phyloP scores from a whole-genome alignment of 2,329 filamentous ascomycete species.

The Fusarium albosuccineum region DNA sequence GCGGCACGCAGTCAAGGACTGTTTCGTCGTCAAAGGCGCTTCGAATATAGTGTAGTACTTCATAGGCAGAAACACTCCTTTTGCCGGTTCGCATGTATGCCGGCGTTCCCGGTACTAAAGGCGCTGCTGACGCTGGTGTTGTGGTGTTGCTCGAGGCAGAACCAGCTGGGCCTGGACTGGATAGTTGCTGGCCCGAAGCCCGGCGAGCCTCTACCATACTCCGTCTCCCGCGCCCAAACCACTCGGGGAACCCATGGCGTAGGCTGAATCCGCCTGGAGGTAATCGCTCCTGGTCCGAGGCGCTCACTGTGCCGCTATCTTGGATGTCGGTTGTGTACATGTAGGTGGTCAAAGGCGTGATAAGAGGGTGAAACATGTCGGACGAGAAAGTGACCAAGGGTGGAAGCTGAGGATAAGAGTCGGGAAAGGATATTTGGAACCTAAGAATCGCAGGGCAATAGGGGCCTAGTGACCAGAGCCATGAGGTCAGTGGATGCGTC shows the following conservation, averaged over 20 bases:
- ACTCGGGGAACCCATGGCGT: constrained; percentile 88
- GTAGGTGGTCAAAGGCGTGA: constrained; percentile 94
- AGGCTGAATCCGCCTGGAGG: constrained; percentile 92
- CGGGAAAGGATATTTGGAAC: constrained; percentile 90
- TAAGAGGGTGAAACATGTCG: constrained; percentile 94
- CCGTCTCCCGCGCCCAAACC: constrained; percentile 77
- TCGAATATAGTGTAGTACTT: constrained; percentile 84
- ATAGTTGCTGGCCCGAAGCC: constrained; percentile 55
- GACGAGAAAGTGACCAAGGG: constrained; percentile 90
- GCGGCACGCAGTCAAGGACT: constrained; percentile 81
- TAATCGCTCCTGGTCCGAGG: constrained; percentile 84
- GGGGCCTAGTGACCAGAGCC: constrained; percentile 71
- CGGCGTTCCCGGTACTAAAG: constrained; percentile 46
- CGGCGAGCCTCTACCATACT: constrained; percentile 56
- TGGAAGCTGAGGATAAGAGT: constrained; percentile 81
- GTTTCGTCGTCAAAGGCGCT: constrained; percentile 83
- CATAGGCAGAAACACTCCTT: constrained; percentile 68
- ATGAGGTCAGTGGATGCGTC: constrained; percentile 1
- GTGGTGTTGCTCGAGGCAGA: constrained; percentile 40
- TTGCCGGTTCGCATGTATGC: constrained; percentile 58
- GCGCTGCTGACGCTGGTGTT: constrained; percentile 50
- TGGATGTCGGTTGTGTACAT: constrained; percentile 87
- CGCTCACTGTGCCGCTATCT: constrained; percentile 82
- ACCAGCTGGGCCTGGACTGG: constrained; percentile 44
- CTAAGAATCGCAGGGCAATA: constrained; percentile 89